phyloP scores from a whole-genome alignment of 2,329 filamentous ascomycete species.

The Phyllosticta capitalensis region DNA sequence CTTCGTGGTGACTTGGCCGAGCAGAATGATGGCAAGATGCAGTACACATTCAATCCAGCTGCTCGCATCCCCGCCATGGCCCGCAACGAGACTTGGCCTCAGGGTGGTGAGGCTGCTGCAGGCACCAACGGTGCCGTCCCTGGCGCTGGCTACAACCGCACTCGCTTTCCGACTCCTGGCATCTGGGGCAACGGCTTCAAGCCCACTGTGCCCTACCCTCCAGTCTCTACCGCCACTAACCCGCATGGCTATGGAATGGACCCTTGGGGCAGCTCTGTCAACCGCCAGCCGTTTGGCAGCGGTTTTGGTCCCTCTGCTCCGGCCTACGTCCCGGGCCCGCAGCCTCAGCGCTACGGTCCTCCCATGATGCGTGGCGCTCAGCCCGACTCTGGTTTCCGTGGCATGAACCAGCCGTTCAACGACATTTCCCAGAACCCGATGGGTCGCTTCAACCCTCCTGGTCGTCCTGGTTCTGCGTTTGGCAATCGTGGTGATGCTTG shows the following conservation, averaged over 20 bases:
- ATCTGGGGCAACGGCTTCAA: conserved; percentile 41
- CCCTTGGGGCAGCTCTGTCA: background rate
- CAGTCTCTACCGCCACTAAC: background rate
- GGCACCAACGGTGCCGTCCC: conserved; percentile 49
- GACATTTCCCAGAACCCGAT: conserved; percentile 28
- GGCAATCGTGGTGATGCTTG: conserved; percentile 24
- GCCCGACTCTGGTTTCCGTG: conserved; percentile 17
- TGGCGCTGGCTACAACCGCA: conserved; percentile 38
- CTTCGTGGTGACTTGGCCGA: conserved; percentile 39
- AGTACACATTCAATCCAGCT: conserved; percentile 42
- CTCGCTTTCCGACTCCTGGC: conserved; percentile 35
- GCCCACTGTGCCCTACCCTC: conserved; percentile 3
- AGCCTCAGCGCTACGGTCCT: conserved; percentile 1
- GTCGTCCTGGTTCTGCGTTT: conserved; percentile 28
- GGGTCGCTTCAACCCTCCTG: conserved; percentile 25
- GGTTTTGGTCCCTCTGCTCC: background rate
- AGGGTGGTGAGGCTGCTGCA: conserved; percentile 46
- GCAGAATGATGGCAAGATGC: conserved; percentile 41
- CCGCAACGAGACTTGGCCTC: conserved; percentile 43
- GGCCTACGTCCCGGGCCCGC: background rate
- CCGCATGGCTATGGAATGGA: background rate
- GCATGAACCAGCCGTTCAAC: conserved; percentile 26
- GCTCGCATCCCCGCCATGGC: conserved; percentile 29
- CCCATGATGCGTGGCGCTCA: background rate
- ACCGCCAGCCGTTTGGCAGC: conserved; percentile 3